Evolutionary conservation across 1,139 yeast genomes (phyloP), one percentile per base, ranked within the genome.

Genomic region (Pichia sp.): DNA sequence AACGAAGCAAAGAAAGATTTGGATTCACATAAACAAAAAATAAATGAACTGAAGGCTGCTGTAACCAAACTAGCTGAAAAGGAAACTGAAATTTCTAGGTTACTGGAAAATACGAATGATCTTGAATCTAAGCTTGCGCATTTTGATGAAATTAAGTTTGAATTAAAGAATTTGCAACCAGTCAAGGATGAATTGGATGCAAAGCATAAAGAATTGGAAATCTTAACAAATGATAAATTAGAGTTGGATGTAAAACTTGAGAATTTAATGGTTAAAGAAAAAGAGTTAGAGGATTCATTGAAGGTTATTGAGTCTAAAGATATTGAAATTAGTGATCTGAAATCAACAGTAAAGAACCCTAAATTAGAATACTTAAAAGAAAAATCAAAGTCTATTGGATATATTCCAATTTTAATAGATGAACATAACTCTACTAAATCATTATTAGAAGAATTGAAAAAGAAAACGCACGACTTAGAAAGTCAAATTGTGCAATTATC

Each of bases 351-450:
- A 13, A 51, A 56, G 2, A 30, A 45, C 5, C 76, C 76, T 6
- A 44, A 60, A 8, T 23, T 63, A 8, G 64, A 64, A 0, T 65
- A 61, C 43, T 42, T 72, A n/a, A 50, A 55, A 3, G 59, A 54
- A 8, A 65, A 67, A 44, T 65, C 70, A 1, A 49, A 49, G 22
- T 12, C 47, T 2, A 50, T 50, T 22, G 61, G 60, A 5, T 48
- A 58, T 36, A 51, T 60, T 6, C 46, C 65, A 20, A n/a, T 70
- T 13, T 51, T 63, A 0, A 24, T 45, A 1, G 52, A 50, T 3
- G 64, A 62, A 16, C 56, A 59, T 25, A 38, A 46, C 6, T 4
- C 24, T 13, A 34, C 32, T 23, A 25, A 44, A 22, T 25, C 42
- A 7, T 45, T 20, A 20, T 15, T 56, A 35, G 57, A 58, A 13